These are phyloP conservation scores for Phytophthora pseudosyringae DNA, from an alignment of 352 stramenopile genomes.

Conservation along the genomic window DNA sequence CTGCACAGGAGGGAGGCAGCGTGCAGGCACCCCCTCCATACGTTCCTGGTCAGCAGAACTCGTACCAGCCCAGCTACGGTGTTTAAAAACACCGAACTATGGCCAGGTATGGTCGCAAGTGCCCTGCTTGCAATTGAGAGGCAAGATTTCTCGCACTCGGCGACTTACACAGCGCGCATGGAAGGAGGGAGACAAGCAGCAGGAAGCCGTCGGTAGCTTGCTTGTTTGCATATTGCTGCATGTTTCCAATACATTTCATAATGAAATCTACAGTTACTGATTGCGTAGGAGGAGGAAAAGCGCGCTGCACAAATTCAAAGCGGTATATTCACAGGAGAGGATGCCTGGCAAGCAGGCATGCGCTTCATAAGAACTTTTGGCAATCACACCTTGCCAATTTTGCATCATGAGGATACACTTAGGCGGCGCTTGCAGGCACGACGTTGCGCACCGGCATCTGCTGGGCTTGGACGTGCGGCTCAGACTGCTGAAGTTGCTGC, in stretches of 20 bases:
- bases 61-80: slow-evolving; percentile 89
- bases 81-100: slow-evolving; percentile 53
- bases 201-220: slow-evolving; percentile 40
- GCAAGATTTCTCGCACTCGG: slow-evolving; percentile 7
- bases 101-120: slow-evolving; percentile 19
- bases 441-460: slow-evolving; percentile 32
- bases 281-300: not conserved
- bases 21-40: slow-evolving; percentile 78
- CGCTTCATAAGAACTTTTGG: slow-evolving; percentile 12
- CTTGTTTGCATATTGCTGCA: slow-evolving; percentile 40
- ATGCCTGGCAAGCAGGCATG: not conserved
- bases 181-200: slow-evolving; percentile 21
- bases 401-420: slow-evolving; percentile 4
- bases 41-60: slow-evolving; percentile 90
- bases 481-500: slow-evolving; percentile 23
- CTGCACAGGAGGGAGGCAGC: slow-evolving; percentile 65
- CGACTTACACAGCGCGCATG: slow-evolving; percentile 5
- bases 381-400: not conserved
- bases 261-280: slow-evolving; percentile 4
- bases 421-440: slow-evolving; percentile 43
- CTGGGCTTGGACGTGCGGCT: slow-evolving; percentile 36
- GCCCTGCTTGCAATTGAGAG: slow-evolving; percentile 16
- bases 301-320: slow-evolving; percentile 13
- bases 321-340: slow-evolving; percentile 17
- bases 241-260: slow-evolving; percentile 37